Evolutionary conservation across 495 filamentous ascomycete species (phyloP), one percentile per base, ranked within the genome.

Genomic region (Aspergillus bertholletiae): DNA sequence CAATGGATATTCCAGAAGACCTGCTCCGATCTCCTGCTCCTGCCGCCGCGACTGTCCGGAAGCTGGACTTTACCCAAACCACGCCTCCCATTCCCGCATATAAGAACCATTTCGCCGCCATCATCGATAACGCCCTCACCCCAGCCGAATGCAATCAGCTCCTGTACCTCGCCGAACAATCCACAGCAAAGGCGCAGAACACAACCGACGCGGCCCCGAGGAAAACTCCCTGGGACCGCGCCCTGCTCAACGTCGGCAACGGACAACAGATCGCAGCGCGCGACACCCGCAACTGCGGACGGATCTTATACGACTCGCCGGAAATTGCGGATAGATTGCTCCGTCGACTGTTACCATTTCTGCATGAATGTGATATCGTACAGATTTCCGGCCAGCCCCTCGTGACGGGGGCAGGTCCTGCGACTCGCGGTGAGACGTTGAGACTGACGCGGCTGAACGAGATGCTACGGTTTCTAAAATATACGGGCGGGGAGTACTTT

Each of bases 401-500:
- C 1, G 65, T 84, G 9, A 81, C 79, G 2, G 81, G 81, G 0
- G 57, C 70, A 0, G 49, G 49, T 21, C 49, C 37, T 2, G 63
- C 59, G 12, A 72, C 64, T 32, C 69, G 77, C 12, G 63, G 66
- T 0, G 77, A 83, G 52, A 68, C 64, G 2, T 88, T 80, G 74
- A 70, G 68, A 53, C 64, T 90, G 46, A 76, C 72, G 0, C 60
- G 84, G 34, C 64, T 91, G 37, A 94, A 96, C 67, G 85, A 96
- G 63, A 68, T 89, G 37, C 74, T 96, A 69, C 73, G 91, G 34
- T 92, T 96, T 66, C 70, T 96, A 44, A 87, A 80, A 59, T 96
- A 96, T 66, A 80, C 76, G 1, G 72, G 76, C 7, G 89, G 89
- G 0, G 82, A 90, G 60, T 93, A 87, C 65, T 96, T 96, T 58